Evolutionary conservation across 257 asterid genomes (phyloP), one percentile per base, ranked within the genome.

Genomic region (Galeopsis tetrahit): DNA sequence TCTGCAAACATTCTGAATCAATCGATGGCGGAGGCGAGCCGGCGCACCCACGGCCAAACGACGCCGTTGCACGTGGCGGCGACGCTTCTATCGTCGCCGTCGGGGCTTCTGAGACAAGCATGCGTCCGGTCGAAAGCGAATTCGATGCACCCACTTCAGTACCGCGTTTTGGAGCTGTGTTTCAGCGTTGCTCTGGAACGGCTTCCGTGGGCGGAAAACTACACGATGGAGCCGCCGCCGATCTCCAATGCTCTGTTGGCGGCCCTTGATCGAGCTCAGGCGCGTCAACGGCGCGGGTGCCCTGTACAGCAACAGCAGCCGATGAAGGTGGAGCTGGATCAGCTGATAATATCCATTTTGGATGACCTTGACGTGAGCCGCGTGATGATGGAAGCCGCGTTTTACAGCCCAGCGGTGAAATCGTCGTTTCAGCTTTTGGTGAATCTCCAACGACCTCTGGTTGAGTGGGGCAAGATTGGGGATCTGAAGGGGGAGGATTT

Each of bases 51-150:
- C 82, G 95, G 93, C 42, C 97, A 91, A 55, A 91, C 97, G 5
- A 91, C 96, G 55, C 96, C 97, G 43, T 80, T 91, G 10, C 97
- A 89, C 76, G 97, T 89, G 79, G 97, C 97, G 55, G 90, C 96
- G 31, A 84, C 96, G 31, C 88, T 91, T 2, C 66, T 91, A 1
- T 62, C 91, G 0, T 78, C 96, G 1, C 90, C 97, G 2, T 75
- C 95, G 0, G 95, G 96, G 1, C 87, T 63, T 60, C 75, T 89
- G 38, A 76, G 97, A 32, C 94, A 86, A 64, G 95, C 96, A 0
- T 91, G 97, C 82, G 83, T 91, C 60, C 89, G 96, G 3, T 89
- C 97, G 13, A 96, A 91, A 64, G 96, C 97, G 1, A 85, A 89
- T 67, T 91, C 97, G 0, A 84, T 88, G 40, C 97, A 91, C 68